phyloP scores from a whole-genome alignment of 2,329 filamentous ascomycete genomes.

The Exophiala bonariae region DNA sequence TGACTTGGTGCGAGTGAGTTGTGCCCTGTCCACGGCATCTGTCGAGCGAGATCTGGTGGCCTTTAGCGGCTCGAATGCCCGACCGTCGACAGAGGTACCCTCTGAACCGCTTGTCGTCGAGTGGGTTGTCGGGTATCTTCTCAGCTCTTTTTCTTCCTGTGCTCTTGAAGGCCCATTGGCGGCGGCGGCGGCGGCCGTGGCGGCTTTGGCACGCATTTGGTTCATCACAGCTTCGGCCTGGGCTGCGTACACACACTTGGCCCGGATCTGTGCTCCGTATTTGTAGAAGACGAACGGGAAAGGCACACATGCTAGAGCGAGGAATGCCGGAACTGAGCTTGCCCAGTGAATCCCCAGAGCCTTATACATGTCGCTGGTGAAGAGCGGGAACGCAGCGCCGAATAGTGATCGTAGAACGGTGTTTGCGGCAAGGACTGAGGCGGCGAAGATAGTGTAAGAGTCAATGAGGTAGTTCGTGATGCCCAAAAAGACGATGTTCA shows the following conservation, averaged over 20 bases:
- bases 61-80: slow-evolving; percentile 18
- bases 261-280: slow-evolving; percentile 64
- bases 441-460: slow-evolving; percentile 72
- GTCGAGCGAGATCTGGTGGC: slow-evolving; percentile 8
- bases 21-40: slow-evolving; percentile 7
- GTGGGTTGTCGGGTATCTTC: too few relatives aligned
- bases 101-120: not conserved
- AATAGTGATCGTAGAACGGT: slow-evolving; percentile 76
- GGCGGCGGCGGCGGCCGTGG: not conserved
- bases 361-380: slow-evolving; percentile 53
- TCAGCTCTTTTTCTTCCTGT: too few relatives aligned
- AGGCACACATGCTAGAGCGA: slow-evolving; percentile 69
- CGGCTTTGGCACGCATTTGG: slow-evolving; percentile 20
- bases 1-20: slow-evolving; percentile 17
- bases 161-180: not conserved
- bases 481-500: slow-evolving; percentile 44
- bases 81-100: slow-evolving; percentile 4
- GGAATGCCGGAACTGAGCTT: slow-evolving; percentile 69
- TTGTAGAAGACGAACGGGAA: slow-evolving; percentile 75
- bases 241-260: slow-evolving; percentile 51
- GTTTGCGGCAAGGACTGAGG: slow-evolving; percentile 73
- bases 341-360: slow-evolving; percentile 74
- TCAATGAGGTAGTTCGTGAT: slow-evolving; percentile 58
- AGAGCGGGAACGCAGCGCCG: slow-evolving; percentile 77
- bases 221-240: slow-evolving; percentile 26